Conservation (phyloP, 2,329 filamentous ascomycete genomes). For the Neofusicoccum ribis region DNA sequence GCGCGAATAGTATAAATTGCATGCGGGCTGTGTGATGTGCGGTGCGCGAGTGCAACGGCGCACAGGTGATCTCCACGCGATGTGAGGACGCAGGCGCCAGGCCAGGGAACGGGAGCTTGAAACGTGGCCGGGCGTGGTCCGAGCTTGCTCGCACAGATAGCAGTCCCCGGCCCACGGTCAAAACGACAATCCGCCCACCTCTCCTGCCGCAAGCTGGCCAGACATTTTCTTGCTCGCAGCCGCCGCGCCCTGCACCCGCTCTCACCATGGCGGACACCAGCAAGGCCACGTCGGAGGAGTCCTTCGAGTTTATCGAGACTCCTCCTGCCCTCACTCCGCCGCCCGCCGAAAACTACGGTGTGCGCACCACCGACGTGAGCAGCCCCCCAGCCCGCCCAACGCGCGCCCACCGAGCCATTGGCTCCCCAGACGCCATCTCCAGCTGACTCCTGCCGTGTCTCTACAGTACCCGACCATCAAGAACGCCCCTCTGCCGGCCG, state of each 20-base stretch:
- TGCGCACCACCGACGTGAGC: constrained; percentile 61
- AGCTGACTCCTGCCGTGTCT: constrained; percentile 29
- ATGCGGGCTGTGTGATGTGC: neutral
- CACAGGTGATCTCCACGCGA: constrained; percentile 7
- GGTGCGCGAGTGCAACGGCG: neutral
- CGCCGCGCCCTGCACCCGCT: neutral
- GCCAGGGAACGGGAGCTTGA: constrained; percentile 16
- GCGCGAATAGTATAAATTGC: neutral
- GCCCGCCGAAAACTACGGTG: constrained; percentile 58
- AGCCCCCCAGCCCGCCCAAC: neutral
- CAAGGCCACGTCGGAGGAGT: constrained; percentile 48
- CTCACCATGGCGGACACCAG: constrained; percentile 35
- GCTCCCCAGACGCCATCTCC: constrained; percentile 22
- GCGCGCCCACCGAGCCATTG: constrained; percentile 33
- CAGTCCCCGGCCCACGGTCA: neutral
- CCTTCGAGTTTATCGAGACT: constrained; percentile 68
- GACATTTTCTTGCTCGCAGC: constrained; percentile 38
- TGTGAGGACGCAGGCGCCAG: neutral
- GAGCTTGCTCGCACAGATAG: constrained; percentile 9
- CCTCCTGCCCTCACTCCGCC: constrained; percentile 56
- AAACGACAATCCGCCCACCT: constrained; percentile 12
- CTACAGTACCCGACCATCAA: constrained; percentile 81
- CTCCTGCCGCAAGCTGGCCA: neutral
- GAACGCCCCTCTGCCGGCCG: constrained; percentile 90
- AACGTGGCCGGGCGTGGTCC: constrained; percentile 17